Evolutionary conservation across 2,329 filamentous ascomycete species (phyloP), one percentile per base, ranked within the genome.

Genomic region (Claviceps sp.): DNA sequence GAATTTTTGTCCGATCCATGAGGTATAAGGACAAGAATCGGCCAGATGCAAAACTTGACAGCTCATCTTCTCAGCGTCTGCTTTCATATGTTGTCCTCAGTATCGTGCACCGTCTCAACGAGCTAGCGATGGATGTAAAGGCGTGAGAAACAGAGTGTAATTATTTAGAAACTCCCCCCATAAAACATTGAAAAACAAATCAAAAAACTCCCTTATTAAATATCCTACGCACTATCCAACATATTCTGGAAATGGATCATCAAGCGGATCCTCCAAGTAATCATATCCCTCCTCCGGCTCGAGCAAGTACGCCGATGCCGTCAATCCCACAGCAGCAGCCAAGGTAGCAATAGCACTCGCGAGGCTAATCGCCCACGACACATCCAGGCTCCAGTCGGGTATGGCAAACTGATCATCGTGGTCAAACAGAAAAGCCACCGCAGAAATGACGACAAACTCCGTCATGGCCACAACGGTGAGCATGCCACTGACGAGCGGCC

Each of bases 281-380:
- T 95, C 87, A 70, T 95, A 96, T 52, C 88, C 90, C 61, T 86
- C 87, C 65, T 96, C 90, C 0, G 81, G 77, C 1, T 88, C 85
- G 44, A 95, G 72, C 22, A 85, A 67, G 54, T 82, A 79, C 5
- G 84, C 85, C 1, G 87, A 85, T 11, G 81, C 69, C 1, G 77
- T 72, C 51, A 96, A 72, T 13, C 78, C 81, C 14, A 73, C 68
- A 1, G 77, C 80, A 13, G 72, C 68, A 9, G 81, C 53, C 2
- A 80, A 63, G 24, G 75, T 75, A 1, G 83, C 64, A 24, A 67
- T 65, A 47, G 74, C 80, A 54, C 79, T 81, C 24, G 74, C 65
- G 5, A 75, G 77, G 61, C 79, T 81, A 51, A 95, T 77, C 36
- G 85, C 78, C 80, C 87, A 96, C 1, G 86, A 87, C 51, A 78